phyloP scores from a whole-genome alignment of 2,329 filamentous ascomycete genomes.

The Parastagonospora avenae region DNA sequence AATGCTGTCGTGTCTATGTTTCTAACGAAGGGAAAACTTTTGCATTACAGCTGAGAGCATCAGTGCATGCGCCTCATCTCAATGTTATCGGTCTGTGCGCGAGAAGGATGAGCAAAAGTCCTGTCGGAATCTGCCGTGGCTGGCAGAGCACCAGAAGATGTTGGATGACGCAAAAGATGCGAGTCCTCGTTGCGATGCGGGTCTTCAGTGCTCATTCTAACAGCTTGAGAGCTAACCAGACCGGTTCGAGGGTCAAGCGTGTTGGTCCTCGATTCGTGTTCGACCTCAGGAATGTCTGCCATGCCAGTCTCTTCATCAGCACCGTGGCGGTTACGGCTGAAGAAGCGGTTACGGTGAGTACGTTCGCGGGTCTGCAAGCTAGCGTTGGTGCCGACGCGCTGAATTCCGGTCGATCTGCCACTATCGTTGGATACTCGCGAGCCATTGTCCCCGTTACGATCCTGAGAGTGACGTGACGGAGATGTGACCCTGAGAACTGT shows the following conservation, averaged over 20 bases:
- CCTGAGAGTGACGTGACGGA: conserved; percentile 38
- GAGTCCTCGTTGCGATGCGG: not conserved
- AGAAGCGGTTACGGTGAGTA: conserved; percentile 66
- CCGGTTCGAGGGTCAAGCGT: conserved; percentile 45
- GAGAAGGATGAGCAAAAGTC: conserved; percentile 25
- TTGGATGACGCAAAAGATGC: conserved; percentile 5
- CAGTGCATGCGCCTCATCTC: conserved; percentile 41
- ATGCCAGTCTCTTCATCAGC: conserved; percentile 53
- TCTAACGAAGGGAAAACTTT: conserved; percentile 1
- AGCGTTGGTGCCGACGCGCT: conserved; percentile 44
- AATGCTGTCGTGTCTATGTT: not conserved
- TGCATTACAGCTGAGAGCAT: not conserved
- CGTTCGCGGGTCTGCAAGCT: conserved; percentile 38
- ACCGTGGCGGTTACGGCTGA: conserved; percentile 52
- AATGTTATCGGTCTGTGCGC: conserved; percentile 37
- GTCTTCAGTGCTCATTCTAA: conserved; percentile 32
- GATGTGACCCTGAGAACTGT: conserved; percentile 49
- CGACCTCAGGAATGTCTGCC: conserved; percentile 52
- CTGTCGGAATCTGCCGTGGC: conserved; percentile 23
- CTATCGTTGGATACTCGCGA: conserved; percentile 39
- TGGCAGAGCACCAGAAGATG: conserved; percentile 34
- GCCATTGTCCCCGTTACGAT: conserved; percentile 29
- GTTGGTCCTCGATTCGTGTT: conserved; percentile 29
- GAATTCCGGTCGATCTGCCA: conserved; percentile 38
- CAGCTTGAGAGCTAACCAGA: conserved; percentile 35